Evolutionary conservation across 106 monocot genomes (phyloP).

Genomic region (Hemerocallis citrina): DNA sequence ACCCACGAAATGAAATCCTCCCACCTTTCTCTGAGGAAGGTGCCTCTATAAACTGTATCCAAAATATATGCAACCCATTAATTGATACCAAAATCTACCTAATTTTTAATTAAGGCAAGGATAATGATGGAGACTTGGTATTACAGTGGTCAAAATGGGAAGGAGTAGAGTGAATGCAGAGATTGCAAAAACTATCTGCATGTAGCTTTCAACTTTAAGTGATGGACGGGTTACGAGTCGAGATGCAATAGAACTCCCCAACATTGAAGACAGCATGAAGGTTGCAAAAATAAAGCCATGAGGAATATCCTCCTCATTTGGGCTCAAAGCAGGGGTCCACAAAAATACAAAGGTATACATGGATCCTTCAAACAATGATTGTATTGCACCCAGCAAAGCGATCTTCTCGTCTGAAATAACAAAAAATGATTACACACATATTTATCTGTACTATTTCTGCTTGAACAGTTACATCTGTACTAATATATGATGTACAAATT

Average conservation of each 20-base stretch:
- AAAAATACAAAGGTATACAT: slow-evolving; percentile 96
- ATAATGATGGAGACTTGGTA: slow-evolving; percentile 33
- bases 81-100: no score
- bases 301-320: slow-evolving; percentile 90
- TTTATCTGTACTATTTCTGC: no score
- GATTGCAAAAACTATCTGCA: slow-evolving; percentile 82
- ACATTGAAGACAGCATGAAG: slow-evolving; percentile 95
- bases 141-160: slow-evolving; percentile 73
- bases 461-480: no score
- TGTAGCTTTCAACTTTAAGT: slow-evolving; percentile 81
- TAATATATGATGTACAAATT: no score
- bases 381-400: slow-evolving; percentile 92
- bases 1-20: slow-evolving; percentile 61
- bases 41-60: slow-evolving; percentile 41
- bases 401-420: slow-evolving; percentile 81
- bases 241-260: slow-evolving; percentile 90
- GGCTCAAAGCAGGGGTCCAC: slow-evolving; percentile 92
- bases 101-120: background rate
- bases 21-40: slow-evolving; percentile 39
- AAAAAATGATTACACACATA: background rate
- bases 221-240: slow-evolving; percentile 52
- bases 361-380: slow-evolving; percentile 89
- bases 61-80: background rate
- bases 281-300: slow-evolving; percentile 95
- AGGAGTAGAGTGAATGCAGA: slow-evolving; percentile 77